These are phyloP conservation scores for Tolypocladium ovalisporum DNA, from an alignment of 2,329 filamentous ascomycete genomes.

Conservation along the genomic window DNA sequence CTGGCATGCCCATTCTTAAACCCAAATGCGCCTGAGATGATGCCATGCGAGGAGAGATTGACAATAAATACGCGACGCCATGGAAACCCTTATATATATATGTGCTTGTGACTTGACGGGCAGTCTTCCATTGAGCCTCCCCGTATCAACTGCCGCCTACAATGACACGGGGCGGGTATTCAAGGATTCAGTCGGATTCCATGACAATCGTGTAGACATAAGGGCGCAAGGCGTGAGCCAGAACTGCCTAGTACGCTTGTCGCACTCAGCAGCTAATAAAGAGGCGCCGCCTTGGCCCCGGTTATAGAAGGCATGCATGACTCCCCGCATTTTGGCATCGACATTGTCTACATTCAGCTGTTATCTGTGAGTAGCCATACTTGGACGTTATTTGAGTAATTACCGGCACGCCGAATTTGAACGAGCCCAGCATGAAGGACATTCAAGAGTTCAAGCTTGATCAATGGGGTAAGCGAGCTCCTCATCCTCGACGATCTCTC, in stretches of 20 bases:
- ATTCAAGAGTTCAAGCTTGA: background rate
- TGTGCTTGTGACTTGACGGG: no score
- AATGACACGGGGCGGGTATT: background rate
- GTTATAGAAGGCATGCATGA: background rate
- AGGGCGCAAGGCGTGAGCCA: background rate
- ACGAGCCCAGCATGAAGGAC: background rate
- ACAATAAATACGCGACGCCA: no score
- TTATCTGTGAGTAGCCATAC: background rate
- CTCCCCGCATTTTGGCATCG: background rate
- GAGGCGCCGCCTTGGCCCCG: background rate
- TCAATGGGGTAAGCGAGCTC: background rate
- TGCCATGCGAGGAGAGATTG: no score
- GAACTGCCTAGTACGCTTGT: no score
- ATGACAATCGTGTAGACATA: background rate
- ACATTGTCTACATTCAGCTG: background rate
- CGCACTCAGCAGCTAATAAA: no score
- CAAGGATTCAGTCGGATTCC: background rate
- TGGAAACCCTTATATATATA: background rate
- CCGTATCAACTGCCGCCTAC: background rate
- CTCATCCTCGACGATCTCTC: background rate
- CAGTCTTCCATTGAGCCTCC: background rate
- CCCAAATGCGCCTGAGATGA: no score
- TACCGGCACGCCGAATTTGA: background rate
- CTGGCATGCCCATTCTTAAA: no score
- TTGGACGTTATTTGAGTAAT: background rate